Conservation (phyloP, 179 eudicot genomes). For the Drosera spatulata region DNA sequence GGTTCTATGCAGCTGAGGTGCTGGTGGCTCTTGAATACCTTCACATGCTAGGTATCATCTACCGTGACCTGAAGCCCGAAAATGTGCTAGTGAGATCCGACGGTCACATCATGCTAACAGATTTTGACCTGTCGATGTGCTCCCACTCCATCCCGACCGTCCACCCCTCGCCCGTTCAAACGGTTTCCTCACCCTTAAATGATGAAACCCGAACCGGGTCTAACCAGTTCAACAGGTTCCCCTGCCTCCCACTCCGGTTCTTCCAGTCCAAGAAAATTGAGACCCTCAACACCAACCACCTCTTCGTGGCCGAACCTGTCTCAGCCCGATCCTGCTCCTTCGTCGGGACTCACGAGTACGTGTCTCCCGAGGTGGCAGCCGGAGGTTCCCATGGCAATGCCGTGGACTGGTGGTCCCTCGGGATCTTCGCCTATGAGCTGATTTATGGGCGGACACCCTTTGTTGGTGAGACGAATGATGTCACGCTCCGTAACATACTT, state of each 20-base stretch:
- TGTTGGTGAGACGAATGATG: slow-evolving; percentile 37
- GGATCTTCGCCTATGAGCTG: slow-evolving; percentile 76
- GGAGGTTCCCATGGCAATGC: slow-evolving; percentile 76
- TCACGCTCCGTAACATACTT: slow-evolving; percentile 49
- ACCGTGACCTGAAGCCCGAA: slow-evolving; percentile 86
- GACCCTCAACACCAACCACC: slow-evolving; percentile 26
- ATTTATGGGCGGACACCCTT: slow-evolving; percentile 78
- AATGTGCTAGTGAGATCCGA: slow-evolving; percentile 78
- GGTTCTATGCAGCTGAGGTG: slow-evolving; percentile 91
- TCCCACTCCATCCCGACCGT: slow-evolving; percentile 69
- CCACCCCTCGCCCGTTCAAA: slow-evolving; percentile 27
- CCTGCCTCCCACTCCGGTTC: slow-evolving; percentile 37
- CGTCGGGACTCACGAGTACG: slow-evolving; percentile 92
- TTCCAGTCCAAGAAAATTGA: slow-evolving; percentile 69
- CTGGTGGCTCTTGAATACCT: slow-evolving; percentile 82
- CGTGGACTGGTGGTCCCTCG: slow-evolving; percentile 92
- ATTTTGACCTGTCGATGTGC: slow-evolving; percentile 72
- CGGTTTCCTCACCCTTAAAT: slow-evolving; percentile 10
- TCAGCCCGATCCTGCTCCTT: slow-evolving; percentile 68
- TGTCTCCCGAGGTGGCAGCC: slow-evolving; percentile 78
- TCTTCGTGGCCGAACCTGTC: slow-evolving; percentile 81
- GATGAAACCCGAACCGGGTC: slow-evolving; percentile 1
- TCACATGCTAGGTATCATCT: slow-evolving; percentile 83
- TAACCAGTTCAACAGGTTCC: slow-evolving; percentile 16
- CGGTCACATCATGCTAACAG: slow-evolving; percentile 96